These are phyloP conservation scores for Fusarium nygamai DNA, from an alignment of 2,329 filamentous ascomycete species.

Conservation along the genomic window DNA sequence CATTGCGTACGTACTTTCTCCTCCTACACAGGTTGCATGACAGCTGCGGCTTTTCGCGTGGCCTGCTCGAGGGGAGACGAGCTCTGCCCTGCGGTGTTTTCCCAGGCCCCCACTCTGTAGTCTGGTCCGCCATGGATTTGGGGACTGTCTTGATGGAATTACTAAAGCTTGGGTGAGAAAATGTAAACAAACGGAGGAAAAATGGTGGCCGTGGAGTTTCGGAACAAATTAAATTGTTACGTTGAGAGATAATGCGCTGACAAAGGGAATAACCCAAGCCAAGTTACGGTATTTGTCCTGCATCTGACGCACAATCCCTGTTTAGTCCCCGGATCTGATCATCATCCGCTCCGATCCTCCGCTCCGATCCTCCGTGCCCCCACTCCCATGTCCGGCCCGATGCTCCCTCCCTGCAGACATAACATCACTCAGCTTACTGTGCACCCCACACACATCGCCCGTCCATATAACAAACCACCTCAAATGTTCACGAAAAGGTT, in stretches of 20 bases:
- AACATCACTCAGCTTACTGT: neutral
- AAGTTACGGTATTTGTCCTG: neutral
- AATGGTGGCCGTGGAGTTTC: neutral
- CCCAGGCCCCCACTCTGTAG: neutral
- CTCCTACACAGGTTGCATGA: slow-evolving; percentile 20
- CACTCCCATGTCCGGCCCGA: neutral
- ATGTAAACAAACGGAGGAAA: neutral
- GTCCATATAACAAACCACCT: neutral
- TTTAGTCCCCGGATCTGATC: slow-evolving; percentile 7
- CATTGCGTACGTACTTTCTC: neutral
- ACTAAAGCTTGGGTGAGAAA: neutral
- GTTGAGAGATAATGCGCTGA: neutral
- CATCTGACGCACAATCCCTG: neutral
- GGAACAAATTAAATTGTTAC: neutral
- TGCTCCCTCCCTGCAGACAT: neutral
- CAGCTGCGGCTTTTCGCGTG: slow-evolving; percentile 3
- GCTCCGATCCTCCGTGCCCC: neutral
- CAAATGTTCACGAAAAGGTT: neutral
- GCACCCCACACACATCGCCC: neutral
- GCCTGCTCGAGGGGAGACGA: slow-evolving; percentile 7
- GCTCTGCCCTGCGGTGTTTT: slow-evolving; percentile 10
- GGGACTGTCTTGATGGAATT: too few relatives aligned
- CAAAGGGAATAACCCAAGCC: neutral
- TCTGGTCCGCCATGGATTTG: neutral
- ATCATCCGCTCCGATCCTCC: slow-evolving; percentile 25